Evolutionary conservation across 805 yeast genomes (phyloP).

Genomic region (Metschnikowia borealis): DNA sequence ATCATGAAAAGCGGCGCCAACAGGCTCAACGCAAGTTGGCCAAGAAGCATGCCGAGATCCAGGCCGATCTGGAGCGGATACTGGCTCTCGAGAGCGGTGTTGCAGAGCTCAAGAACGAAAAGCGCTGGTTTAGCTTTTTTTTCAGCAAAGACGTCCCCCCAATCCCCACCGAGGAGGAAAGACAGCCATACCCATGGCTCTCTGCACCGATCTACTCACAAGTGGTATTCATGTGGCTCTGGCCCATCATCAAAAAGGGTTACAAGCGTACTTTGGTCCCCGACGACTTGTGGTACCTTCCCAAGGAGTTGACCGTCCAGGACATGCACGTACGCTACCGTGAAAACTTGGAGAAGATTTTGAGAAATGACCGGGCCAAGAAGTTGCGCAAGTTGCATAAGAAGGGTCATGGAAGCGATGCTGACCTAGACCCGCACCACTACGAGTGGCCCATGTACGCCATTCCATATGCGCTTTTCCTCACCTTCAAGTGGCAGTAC

Average conservation of each 20-base stretch:
- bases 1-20: not conserved
- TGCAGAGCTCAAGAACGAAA: slow-evolving; percentile 40
- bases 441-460: slow-evolving; percentile 39
- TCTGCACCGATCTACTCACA: slow-evolving; percentile 28
- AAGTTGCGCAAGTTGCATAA: slow-evolving; percentile 14
- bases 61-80: not conserved
- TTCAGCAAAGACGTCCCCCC: slow-evolving; percentile 49
- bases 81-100: slow-evolving; percentile 6
- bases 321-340: slow-evolving; percentile 31
- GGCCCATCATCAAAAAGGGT: slow-evolving; percentile 40
- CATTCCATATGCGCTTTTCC: slow-evolving; percentile 44
- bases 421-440: slow-evolving; percentile 9
- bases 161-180: slow-evolving; percentile 48
- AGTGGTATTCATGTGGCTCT: slow-evolving; percentile 37
- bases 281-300: slow-evolving; percentile 34
- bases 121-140: slow-evolving; percentile 48
- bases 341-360: slow-evolving; percentile 19
- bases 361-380: slow-evolving; percentile 19
- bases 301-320: slow-evolving; percentile 35
- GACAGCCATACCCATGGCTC: slow-evolving; percentile 47
- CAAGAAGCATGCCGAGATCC: not conserved
- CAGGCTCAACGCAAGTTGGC: slow-evolving; percentile 1
- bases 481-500: slow-evolving; percentile 48
- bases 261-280: slow-evolving; percentile 35
- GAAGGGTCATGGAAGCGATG: not conserved